Evolutionary conservation across 2,329 filamentous ascomycete species (phyloP), one percentile per base, ranked within the genome.

Genomic region (Fusarium continuum): DNA sequence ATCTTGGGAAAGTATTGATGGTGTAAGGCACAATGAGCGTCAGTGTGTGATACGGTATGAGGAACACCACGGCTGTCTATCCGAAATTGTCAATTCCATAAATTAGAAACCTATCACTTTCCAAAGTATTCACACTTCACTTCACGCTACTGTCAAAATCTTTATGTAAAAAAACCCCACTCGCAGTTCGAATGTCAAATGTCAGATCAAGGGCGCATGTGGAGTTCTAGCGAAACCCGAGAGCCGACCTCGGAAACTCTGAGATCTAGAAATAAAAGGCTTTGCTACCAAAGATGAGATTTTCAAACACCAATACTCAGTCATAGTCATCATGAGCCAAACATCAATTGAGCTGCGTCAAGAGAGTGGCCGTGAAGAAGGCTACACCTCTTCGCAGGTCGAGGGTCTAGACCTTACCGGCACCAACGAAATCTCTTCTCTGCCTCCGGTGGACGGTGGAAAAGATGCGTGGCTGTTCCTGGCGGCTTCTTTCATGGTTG

Each of bases 381-480:
- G 40, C 0, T 9, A 52, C 0, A 13, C 17, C n/a, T 52, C 32
- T 2, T 55, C 20, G 17, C 28, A 34, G 8, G 16, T 3, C 25
- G 34, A 48, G 19, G 22, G 22, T 7, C n/a, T 55, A 2, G 56
- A 61, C 2, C 47, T 47, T 2, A 29, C 40, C 2, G 14, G 25
- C 2, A 41, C 28, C 1, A 29, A 34, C 14, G 17, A 55, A 25
- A 36, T 43, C 3, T 17, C 40, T 9, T 62, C 65, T 3, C 48
- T 76, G 7, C 72, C 73, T 7, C 70, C 68, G 0, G 73, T 72
- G 4, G 74, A 76, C 40, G 56, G 68, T 0, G 75, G 74, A 4
- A 76, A 72, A 51, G 70, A 75, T 52, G 74, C 74, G 1, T 76
- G 73, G 72, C 48, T 76, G 8, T 76, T 76, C 31, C 41, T 76